Base-by-base conservation (phyloP, 176 grass and related monocot species). In the Bonia amplexicaulis region DNA sequence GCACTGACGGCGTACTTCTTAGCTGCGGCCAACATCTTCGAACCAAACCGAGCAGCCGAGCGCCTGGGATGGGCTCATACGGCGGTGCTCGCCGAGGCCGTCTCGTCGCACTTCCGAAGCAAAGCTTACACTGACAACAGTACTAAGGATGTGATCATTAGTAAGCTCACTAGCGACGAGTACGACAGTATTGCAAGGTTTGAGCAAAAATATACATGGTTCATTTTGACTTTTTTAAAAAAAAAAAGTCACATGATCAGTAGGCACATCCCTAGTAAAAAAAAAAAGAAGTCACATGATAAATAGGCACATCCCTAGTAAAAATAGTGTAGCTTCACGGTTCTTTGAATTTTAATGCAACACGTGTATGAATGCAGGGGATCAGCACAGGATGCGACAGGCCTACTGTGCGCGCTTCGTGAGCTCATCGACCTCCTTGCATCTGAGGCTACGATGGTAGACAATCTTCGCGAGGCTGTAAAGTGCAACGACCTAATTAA, bases 11-110 rank as follows among this genome's bases (percentile, higher is more conserved):
- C 71, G 1, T 92, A 83, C 72, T 97, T 97, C 80, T 46, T 94
- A 16, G 94, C 92, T 5, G 54, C 82, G 2, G 85, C 88, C 2
- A 80, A 44, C 47, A 80, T 92, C 69, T 97, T 89, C 26, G 94
- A 94, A 13, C 77, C 90, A 2, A 47, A 74, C 22, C 70, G 90
- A 40, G 79, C 73, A 20, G 45, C 19, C 0, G 90, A 94, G 72
- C 66, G 90, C 10, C 61, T 92, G 0, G 88, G 12, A 9, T 94
- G 94, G 94, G 85, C 69, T 12, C 85, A 40, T 1, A 78, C 88
- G 2, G 74, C 68, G 0, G 54, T 87, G 40, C 57, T 97, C 8
- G 83, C 83, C 0, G 40, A 87, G 20, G 90, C 85, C 9, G n/a
- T 92, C 6, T 69, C 80, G 0, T 10, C 33, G 0, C 64, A 57